Conservation (phyloP, 768 basidiomycete species). For the Tephrocybe sp. region DNA sequence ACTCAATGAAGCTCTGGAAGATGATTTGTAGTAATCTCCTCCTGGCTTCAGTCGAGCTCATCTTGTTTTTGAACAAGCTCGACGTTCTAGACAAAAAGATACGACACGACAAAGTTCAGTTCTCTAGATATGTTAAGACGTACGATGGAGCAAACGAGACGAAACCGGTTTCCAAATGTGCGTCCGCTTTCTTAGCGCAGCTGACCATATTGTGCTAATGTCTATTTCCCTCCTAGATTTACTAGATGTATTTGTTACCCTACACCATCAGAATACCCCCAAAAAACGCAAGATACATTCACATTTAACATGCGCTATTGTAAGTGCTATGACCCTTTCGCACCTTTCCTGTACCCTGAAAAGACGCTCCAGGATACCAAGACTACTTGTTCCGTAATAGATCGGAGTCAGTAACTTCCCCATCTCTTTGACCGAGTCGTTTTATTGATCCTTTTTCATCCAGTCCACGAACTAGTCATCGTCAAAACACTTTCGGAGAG, state of each 20-base stretch:
- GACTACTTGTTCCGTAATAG: conserved; percentile 47
- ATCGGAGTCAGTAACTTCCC: conserved; percentile 38
- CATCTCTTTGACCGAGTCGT: background rate
- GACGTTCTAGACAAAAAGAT: conserved; percentile 61
- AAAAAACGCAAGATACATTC: conserved; percentile 48
- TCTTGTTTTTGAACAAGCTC: conserved; percentile 63
- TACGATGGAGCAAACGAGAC: conserved; percentile 54
- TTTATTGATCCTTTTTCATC: background rate
- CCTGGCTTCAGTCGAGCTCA: conserved; percentile 51
- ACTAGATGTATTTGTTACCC: conserved; percentile 46
- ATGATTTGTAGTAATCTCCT: conserved; percentile 58
- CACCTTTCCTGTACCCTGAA: conserved; percentile 8
- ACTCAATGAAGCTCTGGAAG: conserved; percentile 61
- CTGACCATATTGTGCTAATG: background rate
- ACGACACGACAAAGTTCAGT: conserved; percentile 42
- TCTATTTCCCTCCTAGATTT: conserved; percentile 40
- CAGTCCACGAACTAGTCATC: conserved; percentile 37
- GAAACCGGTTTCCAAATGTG: conserved; percentile 55
- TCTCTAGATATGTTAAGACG: conserved; percentile 55
- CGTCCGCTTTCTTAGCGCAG: conserved; percentile 23
- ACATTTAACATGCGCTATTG: conserved; percentile 60
- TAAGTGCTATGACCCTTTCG: conserved; percentile 30
- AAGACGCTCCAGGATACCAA: conserved; percentile 37
- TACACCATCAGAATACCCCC: conserved; percentile 51
- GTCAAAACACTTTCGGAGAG: conserved; percentile 32